Evolutionary conservation across 2,329 filamentous ascomycete species (phyloP), one percentile per base, ranked within the genome.

Genomic region (Neofusicoccum umdonicola): DNA sequence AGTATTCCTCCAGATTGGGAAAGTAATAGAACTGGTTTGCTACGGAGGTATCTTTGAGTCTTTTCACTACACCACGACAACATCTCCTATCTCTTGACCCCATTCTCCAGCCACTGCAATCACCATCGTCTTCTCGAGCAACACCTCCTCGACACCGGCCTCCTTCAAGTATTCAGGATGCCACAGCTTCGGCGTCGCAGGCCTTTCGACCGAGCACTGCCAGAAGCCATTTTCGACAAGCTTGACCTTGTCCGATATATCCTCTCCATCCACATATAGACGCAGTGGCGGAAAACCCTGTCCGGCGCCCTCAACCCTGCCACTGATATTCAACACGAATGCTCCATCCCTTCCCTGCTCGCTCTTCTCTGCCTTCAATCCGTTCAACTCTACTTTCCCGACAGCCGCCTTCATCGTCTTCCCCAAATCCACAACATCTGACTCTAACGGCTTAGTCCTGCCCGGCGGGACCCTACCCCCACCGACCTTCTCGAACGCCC

Each of bases 401-500:
- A 5, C 27, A 19, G 1, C 15, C 15, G 11, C 48, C n/a, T 27
- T 35, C 31, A 8, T 22, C 48, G n/a, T 17, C 3, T 8, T 51
- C 31, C 8, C 15, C 6, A 31, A 8, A 5, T n/a, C 48, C 8
- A 51, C 13, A 22, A 35, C 31, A 35, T 51, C 48, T 5, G 22
- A 34, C 48, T 35, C 31, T 15, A 51, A 35, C 1, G 48, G 13
- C 22, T 13, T 13, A 7, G 66, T 44, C 17, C 73, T 67, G 39
- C 67, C 47, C 48, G 62, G 54, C 9, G 66, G 65, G 39, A 51
- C 48, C 15, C 31, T 35, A 0, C 48, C 31, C 22, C 48, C 31
- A 2, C 12, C 13, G 13, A n/a, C 65, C 64, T 70, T 67, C 63
- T 76, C 74, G 60, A 71, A 76, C n/a, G 67, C 67, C 11, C 48